Conservation (phyloP, 179 eudicot species). For the Beta macrorhiza region DNA sequence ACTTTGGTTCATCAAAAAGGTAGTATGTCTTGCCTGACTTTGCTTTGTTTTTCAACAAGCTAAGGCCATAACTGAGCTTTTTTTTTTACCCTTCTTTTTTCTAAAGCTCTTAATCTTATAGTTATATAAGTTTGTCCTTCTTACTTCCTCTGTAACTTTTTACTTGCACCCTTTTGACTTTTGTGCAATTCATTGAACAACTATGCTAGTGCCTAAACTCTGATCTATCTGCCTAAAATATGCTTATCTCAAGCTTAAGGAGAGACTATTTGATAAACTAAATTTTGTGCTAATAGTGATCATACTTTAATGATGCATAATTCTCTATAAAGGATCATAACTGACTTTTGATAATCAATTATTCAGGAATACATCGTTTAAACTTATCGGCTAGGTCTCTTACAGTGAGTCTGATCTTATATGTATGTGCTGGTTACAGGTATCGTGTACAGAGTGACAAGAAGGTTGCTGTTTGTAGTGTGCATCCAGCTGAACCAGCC, state of each 20-base stretch:
- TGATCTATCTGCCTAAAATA: background rate
- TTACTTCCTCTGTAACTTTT: no score
- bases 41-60: no score
- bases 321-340: background rate
- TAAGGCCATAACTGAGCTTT: no score
- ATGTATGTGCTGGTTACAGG: conserved; percentile 45
- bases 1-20: no score
- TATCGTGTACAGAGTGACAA: conserved; percentile 90
- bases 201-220: no score
- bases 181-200: no score
- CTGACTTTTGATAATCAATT: background rate
- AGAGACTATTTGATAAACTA: background rate
- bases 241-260: background rate
- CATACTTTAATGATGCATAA: background rate
- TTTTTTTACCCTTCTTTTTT: no score
- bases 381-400: background rate
- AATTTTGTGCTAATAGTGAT: background rate
- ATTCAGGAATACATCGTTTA: background rate
- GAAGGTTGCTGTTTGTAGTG: conserved; percentile 83
- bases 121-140: no score
- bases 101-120: no score
- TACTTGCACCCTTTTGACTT: no score
- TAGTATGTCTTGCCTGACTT: no score
- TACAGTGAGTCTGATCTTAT: conserved; percentile 9
- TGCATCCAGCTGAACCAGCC: conserved; percentile 95